Evolutionary conservation across 2,329 filamentous ascomycete genomes (phyloP).

Genomic region (Metarhizium sp.): DNA sequence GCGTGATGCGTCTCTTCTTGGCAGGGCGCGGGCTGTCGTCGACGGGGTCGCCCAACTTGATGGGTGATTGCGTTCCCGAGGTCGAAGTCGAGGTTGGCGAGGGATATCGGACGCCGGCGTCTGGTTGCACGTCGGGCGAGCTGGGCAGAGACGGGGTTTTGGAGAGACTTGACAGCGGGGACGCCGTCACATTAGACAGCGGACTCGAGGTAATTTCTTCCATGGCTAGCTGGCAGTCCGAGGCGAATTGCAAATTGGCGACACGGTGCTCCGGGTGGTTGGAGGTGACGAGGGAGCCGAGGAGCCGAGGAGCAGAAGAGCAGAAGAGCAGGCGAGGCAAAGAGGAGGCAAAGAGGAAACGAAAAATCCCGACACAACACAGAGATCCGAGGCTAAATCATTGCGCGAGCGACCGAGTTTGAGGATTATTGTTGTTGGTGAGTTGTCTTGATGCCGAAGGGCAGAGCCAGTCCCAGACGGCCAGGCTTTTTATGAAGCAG

Average conservation of each 20-base stretch:
- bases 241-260: neutral
- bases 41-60: constrained; percentile 31
- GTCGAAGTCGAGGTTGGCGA: constrained; percentile 38
- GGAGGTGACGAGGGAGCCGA: neutral
- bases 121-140: constrained; percentile 29
- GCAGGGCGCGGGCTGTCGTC: constrained; percentile 56
- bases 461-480: neutral
- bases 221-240: neutral
- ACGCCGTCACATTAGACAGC: constrained; percentile 17
- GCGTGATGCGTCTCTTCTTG: constrained; percentile 64
- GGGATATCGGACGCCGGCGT: constrained; percentile 37
- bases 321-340: neutral
- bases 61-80: constrained; percentile 42
- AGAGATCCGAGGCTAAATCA: neutral
- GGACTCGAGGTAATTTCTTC: constrained; percentile 5
- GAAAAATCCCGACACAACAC: neutral
- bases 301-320: too few relatives aligned
- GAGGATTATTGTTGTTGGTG: neutral
- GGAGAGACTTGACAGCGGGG: constrained; percentile 43
- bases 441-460: neutral
- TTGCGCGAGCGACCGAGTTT: neutral
- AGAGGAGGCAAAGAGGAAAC: neutral
- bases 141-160: constrained; percentile 42
- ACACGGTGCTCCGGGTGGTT: neutral
- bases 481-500: neutral